Evolutionary conservation across 75 land plant species (phyloP).

Genomic region (Pinus albicaulis): DNA sequence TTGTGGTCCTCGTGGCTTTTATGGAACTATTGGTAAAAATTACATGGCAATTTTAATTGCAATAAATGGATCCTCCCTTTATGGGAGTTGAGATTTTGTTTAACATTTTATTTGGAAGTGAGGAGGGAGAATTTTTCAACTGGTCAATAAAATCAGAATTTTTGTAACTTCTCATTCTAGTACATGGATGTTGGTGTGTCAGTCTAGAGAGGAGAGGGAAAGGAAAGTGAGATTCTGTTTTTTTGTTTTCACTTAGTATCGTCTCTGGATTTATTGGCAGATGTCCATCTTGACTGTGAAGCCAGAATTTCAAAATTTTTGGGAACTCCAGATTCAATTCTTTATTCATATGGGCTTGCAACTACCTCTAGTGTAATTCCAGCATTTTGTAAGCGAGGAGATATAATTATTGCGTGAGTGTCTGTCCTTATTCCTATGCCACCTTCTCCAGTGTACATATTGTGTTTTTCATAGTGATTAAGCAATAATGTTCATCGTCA

Average conservation of each 20-base stretch:
- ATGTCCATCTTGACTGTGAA: slow-evolving; percentile 97
- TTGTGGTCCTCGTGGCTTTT: slow-evolving; percentile 98
- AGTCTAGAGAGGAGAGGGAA: not conserved
- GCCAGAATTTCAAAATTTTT: slow-evolving; percentile 85
- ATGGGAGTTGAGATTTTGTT: not conserved
- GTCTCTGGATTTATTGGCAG: slow-evolving; percentile 23
- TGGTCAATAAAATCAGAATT: not conserved
- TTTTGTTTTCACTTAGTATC: too few species aligned
- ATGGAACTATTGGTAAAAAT: slow-evolving; percentile 92
- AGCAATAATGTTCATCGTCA: not conserved
- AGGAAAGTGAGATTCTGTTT: not conserved
- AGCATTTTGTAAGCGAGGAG: slow-evolving; percentile 96
- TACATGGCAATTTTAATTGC: not conserved
- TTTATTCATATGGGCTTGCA: slow-evolving; percentile 97
- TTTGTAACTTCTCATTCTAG: too few species aligned
- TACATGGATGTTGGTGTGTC: too few species aligned
- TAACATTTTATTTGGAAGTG: not conserved
- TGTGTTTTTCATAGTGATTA: not conserved
- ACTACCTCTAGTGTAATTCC: slow-evolving; percentile 94
- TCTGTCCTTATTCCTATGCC: slow-evolving; percentile 2
- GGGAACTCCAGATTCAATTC: slow-evolving; percentile 91
- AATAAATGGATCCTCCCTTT: too few species aligned
- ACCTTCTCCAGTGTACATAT: not conserved
- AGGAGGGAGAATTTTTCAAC: not conserved
- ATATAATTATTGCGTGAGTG: slow-evolving; percentile 95